Evolutionary conservation across 2,329 filamentous ascomycete species (phyloP).

Genomic region (Sporothrix luriei): DNA sequence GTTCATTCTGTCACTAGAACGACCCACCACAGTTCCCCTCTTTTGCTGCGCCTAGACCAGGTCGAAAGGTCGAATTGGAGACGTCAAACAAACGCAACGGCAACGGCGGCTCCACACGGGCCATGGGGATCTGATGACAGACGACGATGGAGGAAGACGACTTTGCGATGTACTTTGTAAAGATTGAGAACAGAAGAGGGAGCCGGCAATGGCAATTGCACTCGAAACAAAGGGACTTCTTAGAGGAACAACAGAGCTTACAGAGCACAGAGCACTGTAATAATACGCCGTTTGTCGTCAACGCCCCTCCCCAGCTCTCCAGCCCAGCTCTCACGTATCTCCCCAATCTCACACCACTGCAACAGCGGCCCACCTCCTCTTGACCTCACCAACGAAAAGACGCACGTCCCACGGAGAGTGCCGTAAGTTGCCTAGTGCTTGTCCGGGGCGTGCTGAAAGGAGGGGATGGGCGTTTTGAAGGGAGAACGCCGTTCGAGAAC

Average conservation of each 20-base stretch:
- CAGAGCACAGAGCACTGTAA: no score
- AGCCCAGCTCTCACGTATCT: not conserved
- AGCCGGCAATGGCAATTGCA: no score
- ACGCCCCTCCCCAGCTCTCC: not conserved
- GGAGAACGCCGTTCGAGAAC: no score
- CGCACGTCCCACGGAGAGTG: slow-evolving; percentile 13
- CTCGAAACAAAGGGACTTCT: no score
- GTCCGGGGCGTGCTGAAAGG: not conserved
- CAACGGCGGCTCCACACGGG: not conserved
- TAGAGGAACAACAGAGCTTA: no score
- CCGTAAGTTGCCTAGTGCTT: slow-evolving; percentile 12
- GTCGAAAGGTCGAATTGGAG: not conserved
- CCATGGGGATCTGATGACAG: not conserved
- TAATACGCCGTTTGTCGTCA: no score
- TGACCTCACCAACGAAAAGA: not conserved
- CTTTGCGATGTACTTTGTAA: no score
- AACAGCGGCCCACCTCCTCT: not conserved
- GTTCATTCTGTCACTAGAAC: no score
- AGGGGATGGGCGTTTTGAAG: not conserved
- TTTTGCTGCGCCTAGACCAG: slow-evolving; percentile 1
- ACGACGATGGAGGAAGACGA: no score
- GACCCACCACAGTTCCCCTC: not conserved
- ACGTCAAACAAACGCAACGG: not conserved
- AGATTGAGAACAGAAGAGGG: no score
- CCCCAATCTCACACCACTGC: not conserved